These are phyloP conservation scores for Fomitopsis pinicola DNA, from an alignment of 1,284 basidiomycete species.

Conservation along the genomic window DNA sequence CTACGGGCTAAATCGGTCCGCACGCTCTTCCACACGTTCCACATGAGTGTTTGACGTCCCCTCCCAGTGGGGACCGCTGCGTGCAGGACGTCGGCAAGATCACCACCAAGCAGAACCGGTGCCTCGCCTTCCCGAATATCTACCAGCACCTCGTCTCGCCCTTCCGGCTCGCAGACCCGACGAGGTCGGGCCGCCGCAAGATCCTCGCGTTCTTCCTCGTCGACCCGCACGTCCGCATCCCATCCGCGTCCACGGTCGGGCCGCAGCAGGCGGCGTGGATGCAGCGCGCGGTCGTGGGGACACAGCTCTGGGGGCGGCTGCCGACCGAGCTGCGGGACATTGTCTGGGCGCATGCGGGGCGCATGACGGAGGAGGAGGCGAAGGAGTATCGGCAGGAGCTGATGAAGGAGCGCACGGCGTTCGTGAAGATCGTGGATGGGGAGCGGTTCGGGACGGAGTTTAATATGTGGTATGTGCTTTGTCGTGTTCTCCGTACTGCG, in stretches of 20 bases:
- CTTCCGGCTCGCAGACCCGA: constrained; percentile 25
- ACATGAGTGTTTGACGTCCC: constrained; percentile 2
- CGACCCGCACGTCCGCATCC: constrained; percentile 17
- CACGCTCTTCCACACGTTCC: background rate
- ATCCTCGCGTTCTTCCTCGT: constrained; percentile 31
- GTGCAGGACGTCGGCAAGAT: constrained; percentile 14
- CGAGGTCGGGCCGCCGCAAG: constrained; percentile 28
- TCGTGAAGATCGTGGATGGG: constrained; percentile 7
- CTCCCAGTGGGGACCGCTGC: constrained; percentile 7
- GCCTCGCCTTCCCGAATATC: constrained; percentile 30
- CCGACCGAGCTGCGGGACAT: constrained; percentile 10
- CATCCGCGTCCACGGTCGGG: background rate
- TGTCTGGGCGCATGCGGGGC: constrained; percentile 2
- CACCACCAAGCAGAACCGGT: constrained; percentile 16
- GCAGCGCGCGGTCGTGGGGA: constrained; percentile 26
- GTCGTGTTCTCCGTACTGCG: background rate
- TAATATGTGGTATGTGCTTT: constrained; percentile 10
- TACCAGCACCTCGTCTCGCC: constrained; percentile 31
- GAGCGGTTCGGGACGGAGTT: constrained; percentile 12
- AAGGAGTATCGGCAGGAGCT: constrained; percentile 9
- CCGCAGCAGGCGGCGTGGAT: constrained; percentile 6
- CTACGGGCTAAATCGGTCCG: constrained; percentile 5
- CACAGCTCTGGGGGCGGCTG: constrained; percentile 8
- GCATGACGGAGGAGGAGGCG: constrained; percentile 9
- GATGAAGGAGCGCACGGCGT: constrained; percentile 14